phyloP scores from a whole-genome alignment of 2,329 filamentous ascomycete species.

The Venturia oleaginea region DNA sequence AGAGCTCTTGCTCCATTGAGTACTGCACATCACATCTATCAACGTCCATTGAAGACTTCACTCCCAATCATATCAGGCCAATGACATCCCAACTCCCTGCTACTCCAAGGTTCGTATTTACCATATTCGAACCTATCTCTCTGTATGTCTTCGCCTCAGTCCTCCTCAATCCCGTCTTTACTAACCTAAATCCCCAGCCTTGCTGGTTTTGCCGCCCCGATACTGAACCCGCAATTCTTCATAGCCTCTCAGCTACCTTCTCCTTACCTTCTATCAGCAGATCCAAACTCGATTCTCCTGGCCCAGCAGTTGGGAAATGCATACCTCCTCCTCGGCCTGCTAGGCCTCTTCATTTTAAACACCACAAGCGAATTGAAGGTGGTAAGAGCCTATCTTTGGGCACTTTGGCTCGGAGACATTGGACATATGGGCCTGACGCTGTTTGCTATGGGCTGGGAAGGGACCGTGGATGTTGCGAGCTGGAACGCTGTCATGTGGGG shows the following conservation, averaged over 20 bases:
- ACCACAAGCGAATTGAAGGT: conserved; percentile 57
- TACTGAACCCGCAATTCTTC: conserved; percentile 18
- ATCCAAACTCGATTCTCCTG: conserved; percentile 37
- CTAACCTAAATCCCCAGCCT: conserved; percentile 12
- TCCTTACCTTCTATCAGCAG: not conserved
- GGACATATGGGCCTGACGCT: conserved; percentile 58
- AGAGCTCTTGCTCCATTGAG: no score
- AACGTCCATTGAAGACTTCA: not conserved
- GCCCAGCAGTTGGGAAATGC: conserved; percentile 61
- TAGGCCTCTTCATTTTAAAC: conserved; percentile 56
- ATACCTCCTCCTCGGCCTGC: conserved; percentile 56
- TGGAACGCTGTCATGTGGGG: conserved; percentile 70
- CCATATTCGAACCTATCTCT: conserved; percentile 18
- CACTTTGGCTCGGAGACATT: conserved; percentile 55
- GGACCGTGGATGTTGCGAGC: conserved; percentile 41
- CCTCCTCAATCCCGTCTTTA: not conserved
- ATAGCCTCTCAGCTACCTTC: conserved; percentile 17
- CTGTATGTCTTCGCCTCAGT: conserved; percentile 14
- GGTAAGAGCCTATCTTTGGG: conserved; percentile 57
- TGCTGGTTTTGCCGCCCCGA: conserved; percentile 17
- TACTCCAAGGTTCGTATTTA: conserved; percentile 17
- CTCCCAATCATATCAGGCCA: not conserved
- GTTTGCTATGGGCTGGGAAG: conserved; percentile 47
- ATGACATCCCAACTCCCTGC: conserved; percentile 18
- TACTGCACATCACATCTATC: no score